Evolutionary conservation across 805 yeast genomes (phyloP).

Genomic region (Deakozyma indianensis): DNA sequence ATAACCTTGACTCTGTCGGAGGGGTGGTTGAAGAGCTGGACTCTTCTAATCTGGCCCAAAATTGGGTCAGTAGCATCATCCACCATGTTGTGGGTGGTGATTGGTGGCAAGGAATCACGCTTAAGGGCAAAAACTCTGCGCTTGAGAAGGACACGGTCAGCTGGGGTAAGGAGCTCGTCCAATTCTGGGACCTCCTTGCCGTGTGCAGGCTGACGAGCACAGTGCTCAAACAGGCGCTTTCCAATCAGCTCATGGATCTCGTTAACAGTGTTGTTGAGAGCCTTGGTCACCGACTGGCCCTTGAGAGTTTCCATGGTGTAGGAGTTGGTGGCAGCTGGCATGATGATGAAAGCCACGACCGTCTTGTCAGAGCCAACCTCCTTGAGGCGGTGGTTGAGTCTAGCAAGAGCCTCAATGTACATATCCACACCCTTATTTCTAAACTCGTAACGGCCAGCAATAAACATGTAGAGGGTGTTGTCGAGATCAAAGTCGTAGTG

Average conservation of each 20-base stretch:
- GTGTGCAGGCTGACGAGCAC: slow-evolving; percentile 43
- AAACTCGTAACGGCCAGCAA: slow-evolving; percentile 94
- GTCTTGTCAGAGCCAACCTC: slow-evolving; percentile 74
- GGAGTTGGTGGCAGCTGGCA: slow-evolving; percentile 93
- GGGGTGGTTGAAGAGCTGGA: slow-evolving; percentile 77
- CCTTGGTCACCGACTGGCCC: slow-evolving; percentile 92
- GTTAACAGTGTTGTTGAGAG: slow-evolving; percentile 73
- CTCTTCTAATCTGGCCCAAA: slow-evolving; percentile 80
- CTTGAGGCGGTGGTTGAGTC: slow-evolving; percentile 79
- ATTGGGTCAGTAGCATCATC: slow-evolving; percentile 89
- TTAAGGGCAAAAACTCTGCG: slow-evolving; percentile 88
- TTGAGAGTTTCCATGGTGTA: slow-evolving; percentile 91
- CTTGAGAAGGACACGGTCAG: slow-evolving; percentile 79
- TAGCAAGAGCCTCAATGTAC: slow-evolving; percentile 82
- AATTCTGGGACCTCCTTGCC: slow-evolving; percentile 56
- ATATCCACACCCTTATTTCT: slow-evolving; percentile 95
- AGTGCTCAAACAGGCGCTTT: slow-evolving; percentile 76
- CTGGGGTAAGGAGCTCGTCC: slow-evolving; percentile 70
- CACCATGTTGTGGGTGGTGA: slow-evolving; percentile 92
- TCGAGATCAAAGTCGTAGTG: slow-evolving; percentile 89
- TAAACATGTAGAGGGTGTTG: slow-evolving; percentile 86
- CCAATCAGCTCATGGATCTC: slow-evolving; percentile 84
- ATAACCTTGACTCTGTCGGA: slow-evolving; percentile 87
- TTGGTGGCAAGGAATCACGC: slow-evolving; percentile 81
- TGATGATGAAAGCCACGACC: slow-evolving; percentile 90